Conservation (phyloP, 2,329 filamentous ascomycete species). For the Didymella pinodella region DNA sequence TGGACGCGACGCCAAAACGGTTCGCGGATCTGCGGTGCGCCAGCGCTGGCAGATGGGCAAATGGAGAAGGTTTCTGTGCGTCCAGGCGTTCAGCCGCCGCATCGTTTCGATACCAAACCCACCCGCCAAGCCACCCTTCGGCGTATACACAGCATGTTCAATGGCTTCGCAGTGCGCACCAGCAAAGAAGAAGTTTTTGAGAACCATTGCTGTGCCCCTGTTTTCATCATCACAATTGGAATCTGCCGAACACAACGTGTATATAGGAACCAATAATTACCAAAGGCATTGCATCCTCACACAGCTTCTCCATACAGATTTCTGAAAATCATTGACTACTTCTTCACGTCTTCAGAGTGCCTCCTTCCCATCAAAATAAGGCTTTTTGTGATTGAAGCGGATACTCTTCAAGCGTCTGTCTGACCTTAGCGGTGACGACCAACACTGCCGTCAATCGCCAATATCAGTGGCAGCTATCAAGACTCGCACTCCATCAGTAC, state of each 20-base stretch:
- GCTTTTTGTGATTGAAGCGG: background rate
- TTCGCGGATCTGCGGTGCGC: background rate
- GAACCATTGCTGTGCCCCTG: constrained; percentile 4
- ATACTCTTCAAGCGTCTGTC: background rate
- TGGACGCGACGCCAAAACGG: background rate
- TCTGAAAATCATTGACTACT: background rate
- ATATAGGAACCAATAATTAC: background rate
- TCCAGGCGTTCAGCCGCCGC: background rate
- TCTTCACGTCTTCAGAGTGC: background rate
- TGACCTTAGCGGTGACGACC: background rate
- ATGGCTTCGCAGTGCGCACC: constrained; percentile 1
- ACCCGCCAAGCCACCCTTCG: constrained; percentile 3
- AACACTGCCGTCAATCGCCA: background rate
- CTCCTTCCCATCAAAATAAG: background rate
- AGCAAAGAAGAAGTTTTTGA: background rate
- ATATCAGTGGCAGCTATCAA: background rate
- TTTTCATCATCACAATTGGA: background rate
- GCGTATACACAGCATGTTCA: constrained; percentile 7
- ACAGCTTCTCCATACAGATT: background rate
- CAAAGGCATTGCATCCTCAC: background rate
- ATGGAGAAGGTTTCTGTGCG: constrained; percentile 2
- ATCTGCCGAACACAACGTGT: background rate
- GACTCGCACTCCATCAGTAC: constrained; percentile 22
- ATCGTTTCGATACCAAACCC: background rate
- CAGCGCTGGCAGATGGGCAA: background rate